Evolutionary conservation across 306 rosid species (phyloP), one percentile per base, ranked within the genome.

Genomic region (Spatholobus suberectus): DNA sequence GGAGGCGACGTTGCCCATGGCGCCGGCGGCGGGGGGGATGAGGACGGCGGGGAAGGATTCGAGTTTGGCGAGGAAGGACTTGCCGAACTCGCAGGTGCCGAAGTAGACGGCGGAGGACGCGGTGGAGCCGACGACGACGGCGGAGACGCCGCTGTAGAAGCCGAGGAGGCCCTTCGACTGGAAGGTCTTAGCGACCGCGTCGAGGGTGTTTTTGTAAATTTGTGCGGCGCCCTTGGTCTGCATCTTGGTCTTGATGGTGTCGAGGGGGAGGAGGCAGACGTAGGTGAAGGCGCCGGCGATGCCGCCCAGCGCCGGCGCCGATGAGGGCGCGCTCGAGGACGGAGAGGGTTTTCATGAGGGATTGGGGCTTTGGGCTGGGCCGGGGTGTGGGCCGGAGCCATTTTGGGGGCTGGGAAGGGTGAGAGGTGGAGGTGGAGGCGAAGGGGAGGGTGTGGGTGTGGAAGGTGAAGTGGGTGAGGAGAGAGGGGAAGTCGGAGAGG

Each of bases 221-320:
- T 76, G 76, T 0, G 98, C 87, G 1, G 98, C 98, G 70, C 99
- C 99, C 63, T 88, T 92, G 20, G 98, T 80, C 61, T 96, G 99
- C 83, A 96, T 90, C 86, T 90, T 96, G 67, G 98, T 96, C 44
- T 93, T 96, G 83, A 96, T 84, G 44, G 98, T 85, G 82, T 96
- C 99, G 14, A 96, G 93, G 0, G 99, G 99, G 59, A 76, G 97
- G 46, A 96, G 91, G 82, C 96, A 96, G 5, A 91, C 97, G 81
- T 93, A 91, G 38, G 99, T 95, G 85, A 96, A 96, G n/a, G 99
- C 99, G 0, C 99, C 99, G 1, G 99, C 98, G 17, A 93, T 88
- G 37, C 97, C 95, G 0, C 99, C 99, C 99, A 1, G 88, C 99
- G 6, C 78, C 92, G 0, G 96, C 99, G 24, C 99, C 99, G 66